Evolutionary conservation across 169 alveolate genomes (phyloP), one percentile per base, ranked within the genome.

Genomic region (Cryptosporidium canis): DNA sequence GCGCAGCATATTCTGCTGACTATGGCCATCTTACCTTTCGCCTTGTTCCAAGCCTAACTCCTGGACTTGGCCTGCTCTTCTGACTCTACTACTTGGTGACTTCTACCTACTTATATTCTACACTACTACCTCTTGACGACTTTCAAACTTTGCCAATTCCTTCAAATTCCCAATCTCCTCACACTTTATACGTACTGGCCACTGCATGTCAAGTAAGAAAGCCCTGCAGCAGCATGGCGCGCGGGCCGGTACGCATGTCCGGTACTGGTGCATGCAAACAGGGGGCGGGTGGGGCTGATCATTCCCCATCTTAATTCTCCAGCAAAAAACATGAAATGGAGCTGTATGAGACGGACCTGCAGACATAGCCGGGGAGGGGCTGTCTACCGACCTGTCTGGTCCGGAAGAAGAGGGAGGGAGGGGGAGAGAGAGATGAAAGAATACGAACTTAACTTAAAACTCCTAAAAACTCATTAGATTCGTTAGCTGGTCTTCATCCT

Each of bases 151-250:
- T 65, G n/a, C 31, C 12, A 27, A 11, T 18, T n/a, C 4, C 47
- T 35, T 44, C 27, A 45, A 31, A 5, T 51, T 51, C 44, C 39
- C 8, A 14, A 35, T 51, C 33, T 67, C 65, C 83, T 65, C 83
- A 31, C 44, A 45, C 39, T 67, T 67, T 67, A 71, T 47, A 71
- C 85, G 85, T 71, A 71, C 85, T 71, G 48, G 85, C 67, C 45
- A 71, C 18, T 51, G 43, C 67, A 71, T 71, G 67, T 71, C 85
- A 71, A 71, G 85, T 71, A 71, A 71, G 64, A 44, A 18, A 65
- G 41, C 27, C 33, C 21, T 67, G 83, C 45, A 45, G 29, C 11
- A 67, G 33, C 16, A 43, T 24, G 45, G 27, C 63, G 66, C 65
- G 83, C 83, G n/a, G 7, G 3, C 24, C 12, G 11, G 56, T 11